Evolutionary conservation across 495 filamentous ascomycete species (phyloP).

Genomic region (Trichoderma gamsii): DNA sequence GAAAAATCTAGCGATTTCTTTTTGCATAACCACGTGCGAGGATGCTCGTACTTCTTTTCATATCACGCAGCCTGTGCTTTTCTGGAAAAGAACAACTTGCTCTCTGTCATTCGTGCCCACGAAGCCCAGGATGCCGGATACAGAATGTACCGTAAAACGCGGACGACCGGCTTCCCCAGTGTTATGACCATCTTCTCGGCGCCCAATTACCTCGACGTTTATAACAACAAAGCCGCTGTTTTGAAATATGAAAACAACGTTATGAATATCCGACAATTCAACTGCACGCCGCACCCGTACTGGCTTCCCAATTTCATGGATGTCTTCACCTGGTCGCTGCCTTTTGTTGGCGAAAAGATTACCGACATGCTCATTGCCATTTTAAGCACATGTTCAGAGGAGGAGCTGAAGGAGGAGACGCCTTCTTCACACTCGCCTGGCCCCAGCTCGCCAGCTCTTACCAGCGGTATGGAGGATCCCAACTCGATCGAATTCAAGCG

Average conservation of each 20-base stretch:
- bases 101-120: constrained; percentile 97
- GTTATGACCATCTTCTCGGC: constrained; percentile 99
- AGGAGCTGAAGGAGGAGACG: constrained; percentile 79
- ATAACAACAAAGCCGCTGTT: constrained; percentile 99
- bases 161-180: constrained; percentile 95
- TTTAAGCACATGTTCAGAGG: constrained; percentile 94
- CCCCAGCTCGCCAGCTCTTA: constrained; percentile 47
- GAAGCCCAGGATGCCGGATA: constrained; percentile 98
- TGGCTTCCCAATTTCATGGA: constrained; percentile 99
- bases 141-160: constrained; percentile 97
- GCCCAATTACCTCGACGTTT: constrained; percentile 98
- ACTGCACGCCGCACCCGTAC: constrained; percentile 98
- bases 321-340: constrained; percentile 97
- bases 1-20: constrained; percentile 97
- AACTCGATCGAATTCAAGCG: constrained; percentile 88
- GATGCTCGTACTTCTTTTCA: constrained; percentile 98
- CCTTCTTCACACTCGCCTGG: constrained; percentile 49
- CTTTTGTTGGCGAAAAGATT: constrained; percentile 98
- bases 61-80: constrained; percentile 98
- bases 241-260: constrained; percentile 99
- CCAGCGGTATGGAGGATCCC: constrained; percentile 50
- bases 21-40: constrained; percentile 95
- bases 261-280: constrained; percentile 99
- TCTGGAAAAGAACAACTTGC: constrained; percentile 95
- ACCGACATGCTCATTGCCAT: constrained; percentile 99